Base-by-base conservation (phyloP, 2,329 filamentous ascomycete genomes). In the Chaetomiaceae sp. region DNA sequence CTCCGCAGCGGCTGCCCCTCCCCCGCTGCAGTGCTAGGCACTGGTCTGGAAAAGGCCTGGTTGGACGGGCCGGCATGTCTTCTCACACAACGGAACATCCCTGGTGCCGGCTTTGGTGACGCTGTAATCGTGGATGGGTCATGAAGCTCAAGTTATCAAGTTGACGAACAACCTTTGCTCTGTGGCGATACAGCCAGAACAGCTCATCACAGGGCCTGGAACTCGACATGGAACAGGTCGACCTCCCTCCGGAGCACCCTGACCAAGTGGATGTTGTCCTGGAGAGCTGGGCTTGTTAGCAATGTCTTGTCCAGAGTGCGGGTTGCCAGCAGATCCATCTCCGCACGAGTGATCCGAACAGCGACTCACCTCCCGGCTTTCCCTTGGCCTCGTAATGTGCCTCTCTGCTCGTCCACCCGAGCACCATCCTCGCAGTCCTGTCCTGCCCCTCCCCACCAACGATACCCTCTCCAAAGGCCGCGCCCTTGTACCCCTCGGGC, bases 391-490 rank as follows among this genome's bases (percentile, higher is more conserved):
- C 43, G 10, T 50, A 6, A 38, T 59, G 56, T n/a, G 51, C 56
- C 33, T 58, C 57, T 8, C 40, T 39, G 20, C 56, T 58, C 37
- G 37, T 39, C 57, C 57, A 60, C 27, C 57, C 57, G 22, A 60
- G 47, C 11, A 58, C 18, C 47, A 57, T 33, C 53, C 53, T 54
- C 36, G 53, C 51, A 11, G 27, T 35, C 35, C 48, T 45, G 10
- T 51, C 49, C 18, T 37, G 48, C 3, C 20, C 35, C 11, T 30
- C 41, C 8, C 34, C 8, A 19, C 10, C 49, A 11, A 32, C 30
- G 9, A 24, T 5, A 6, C 46, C 43, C 8, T 34, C 33, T 15
- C 42, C 50, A 38, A 41, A 42, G 32, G 26, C 37, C 11, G 27
- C 47, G 0, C 47, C 50, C 32, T 15, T 5, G 33, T 43, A 52